These are phyloP conservation scores for Beauveria varroae DNA, from an alignment of 2,329 filamentous ascomycete genomes.

Conservation along the genomic window DNA sequence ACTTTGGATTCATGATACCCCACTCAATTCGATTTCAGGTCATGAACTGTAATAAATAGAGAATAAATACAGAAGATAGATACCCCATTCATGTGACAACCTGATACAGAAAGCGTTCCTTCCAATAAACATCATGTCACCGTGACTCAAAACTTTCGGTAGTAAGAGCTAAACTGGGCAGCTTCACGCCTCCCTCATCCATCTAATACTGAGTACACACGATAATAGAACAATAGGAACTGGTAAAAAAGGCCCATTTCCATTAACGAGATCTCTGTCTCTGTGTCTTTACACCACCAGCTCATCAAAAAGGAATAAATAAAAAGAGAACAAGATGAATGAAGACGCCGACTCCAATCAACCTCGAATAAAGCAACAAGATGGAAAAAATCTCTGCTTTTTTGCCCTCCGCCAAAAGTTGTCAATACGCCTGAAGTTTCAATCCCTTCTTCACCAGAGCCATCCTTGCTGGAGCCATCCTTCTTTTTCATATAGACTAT, in stretches of 20 bases:
- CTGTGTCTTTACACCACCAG: background rate
- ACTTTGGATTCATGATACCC: too few relatives aligned
- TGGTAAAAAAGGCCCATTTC: background rate
- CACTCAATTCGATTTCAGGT: too few relatives aligned
- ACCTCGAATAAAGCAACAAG: background rate
- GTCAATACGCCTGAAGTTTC: slow-evolving; percentile 3
- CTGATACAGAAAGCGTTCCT: too few relatives aligned
- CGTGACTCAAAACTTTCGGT: background rate
- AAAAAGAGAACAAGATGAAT: background rate
- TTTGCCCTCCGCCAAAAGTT: background rate
- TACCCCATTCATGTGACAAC: too few relatives aligned
- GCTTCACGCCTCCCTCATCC: background rate
- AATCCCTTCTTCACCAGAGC: background rate
- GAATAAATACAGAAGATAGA: too few relatives aligned
- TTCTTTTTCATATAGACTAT: background rate
- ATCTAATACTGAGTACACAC: background rate
- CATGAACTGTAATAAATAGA: too few relatives aligned
- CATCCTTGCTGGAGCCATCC: background rate
- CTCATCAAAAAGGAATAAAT: background rate
- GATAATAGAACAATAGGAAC: background rate
- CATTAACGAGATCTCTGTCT: background rate
- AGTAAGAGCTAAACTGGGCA: background rate
- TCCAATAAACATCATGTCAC: background rate
- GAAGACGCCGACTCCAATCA: background rate
- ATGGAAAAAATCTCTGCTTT: background rate